phyloP scores from a whole-genome alignment of 768 basidiomycete genomes.

The Leccinellum albellum region DNA sequence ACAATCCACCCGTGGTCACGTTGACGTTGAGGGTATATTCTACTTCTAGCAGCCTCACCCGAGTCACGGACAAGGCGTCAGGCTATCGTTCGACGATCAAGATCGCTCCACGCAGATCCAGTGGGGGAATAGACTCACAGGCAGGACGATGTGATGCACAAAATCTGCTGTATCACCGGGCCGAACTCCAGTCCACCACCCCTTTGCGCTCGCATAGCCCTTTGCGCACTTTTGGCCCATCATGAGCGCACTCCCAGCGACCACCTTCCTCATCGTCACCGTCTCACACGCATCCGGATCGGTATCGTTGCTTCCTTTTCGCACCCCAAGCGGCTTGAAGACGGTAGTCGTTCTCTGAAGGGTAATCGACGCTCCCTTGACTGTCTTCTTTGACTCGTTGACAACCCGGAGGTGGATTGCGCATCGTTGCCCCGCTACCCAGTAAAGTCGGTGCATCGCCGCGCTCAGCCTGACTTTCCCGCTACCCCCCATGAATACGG shows the following conservation, averaged over 20 bases:
- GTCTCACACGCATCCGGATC: constrained; percentile 65
- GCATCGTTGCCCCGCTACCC: constrained; percentile 82
- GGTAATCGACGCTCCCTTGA: constrained; percentile 61
- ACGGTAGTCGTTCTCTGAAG: constrained; percentile 64
- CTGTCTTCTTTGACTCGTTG: constrained; percentile 64
- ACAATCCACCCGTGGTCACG: constrained; percentile 53
- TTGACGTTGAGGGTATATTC: constrained; percentile 67
- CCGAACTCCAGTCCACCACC: constrained; percentile 85
- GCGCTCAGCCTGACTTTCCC: constrained; percentile 66
- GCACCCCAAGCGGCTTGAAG: constrained; percentile 47
- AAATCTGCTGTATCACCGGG: constrained; percentile 61
- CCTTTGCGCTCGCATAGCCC: constrained; percentile 75
- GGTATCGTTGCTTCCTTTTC: constrained; percentile 29
- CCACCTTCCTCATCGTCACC: constrained; percentile 54
- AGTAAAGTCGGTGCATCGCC: constrained; percentile 63
- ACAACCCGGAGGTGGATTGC: constrained; percentile 59
- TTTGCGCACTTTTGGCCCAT: constrained; percentile 59
- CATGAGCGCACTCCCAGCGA: constrained; percentile 63
- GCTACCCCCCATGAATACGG: constrained; percentile 58
- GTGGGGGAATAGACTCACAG: constrained; percentile 48
- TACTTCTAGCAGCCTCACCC: constrained; percentile 72
- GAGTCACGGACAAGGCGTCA: constrained; percentile 64
- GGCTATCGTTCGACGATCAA: constrained; percentile 39
- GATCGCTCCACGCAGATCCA: not conserved
- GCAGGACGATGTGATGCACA: constrained; percentile 65